Conservation (phyloP, 352 stramenopile species). For the Elongisporangium senticosum region DNA sequence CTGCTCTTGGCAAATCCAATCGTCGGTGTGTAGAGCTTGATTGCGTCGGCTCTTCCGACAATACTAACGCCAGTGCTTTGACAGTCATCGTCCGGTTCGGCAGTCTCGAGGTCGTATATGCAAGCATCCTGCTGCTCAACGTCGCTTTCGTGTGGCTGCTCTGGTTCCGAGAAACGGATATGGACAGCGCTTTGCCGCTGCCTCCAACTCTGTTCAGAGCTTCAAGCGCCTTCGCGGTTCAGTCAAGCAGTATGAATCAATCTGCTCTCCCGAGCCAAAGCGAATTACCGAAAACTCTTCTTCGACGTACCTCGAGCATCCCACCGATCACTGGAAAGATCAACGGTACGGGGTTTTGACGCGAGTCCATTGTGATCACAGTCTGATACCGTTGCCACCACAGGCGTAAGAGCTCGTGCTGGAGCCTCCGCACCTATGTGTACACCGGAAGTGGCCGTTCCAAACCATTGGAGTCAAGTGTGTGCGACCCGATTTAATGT, state of each 20-base stretch:
- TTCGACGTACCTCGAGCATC: neutral
- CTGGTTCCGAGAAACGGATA: slow-evolving; percentile 22
- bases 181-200: neutral
- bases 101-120: slow-evolving; percentile 15
- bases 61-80: neutral
- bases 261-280: neutral
- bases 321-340: slow-evolving; percentile 14
- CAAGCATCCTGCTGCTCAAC: slow-evolving; percentile 32
- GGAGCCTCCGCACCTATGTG: slow-evolving; percentile 56
- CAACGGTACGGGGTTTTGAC: slow-evolving; percentile 11
- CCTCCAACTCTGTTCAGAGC: neutral
- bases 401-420: slow-evolving; percentile 36
- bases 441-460: slow-evolving; percentile 18
- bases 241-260: neutral
- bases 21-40: neutral
- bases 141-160: slow-evolving; percentile 32
- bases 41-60: neutral
- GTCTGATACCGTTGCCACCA: slow-evolving; percentile 1
- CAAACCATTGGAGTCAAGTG: slow-evolving; percentile 60
- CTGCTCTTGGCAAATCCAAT: slow-evolving; percentile 36
- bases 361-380: neutral
- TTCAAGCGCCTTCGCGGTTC: neutral
- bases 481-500: slow-evolving; percentile 72
- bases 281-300: neutral
- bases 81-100: slow-evolving; percentile 45